Conservation (phyloP, 2,329 filamentous ascomycete species). For the Waltergamsia citrina region DNA sequence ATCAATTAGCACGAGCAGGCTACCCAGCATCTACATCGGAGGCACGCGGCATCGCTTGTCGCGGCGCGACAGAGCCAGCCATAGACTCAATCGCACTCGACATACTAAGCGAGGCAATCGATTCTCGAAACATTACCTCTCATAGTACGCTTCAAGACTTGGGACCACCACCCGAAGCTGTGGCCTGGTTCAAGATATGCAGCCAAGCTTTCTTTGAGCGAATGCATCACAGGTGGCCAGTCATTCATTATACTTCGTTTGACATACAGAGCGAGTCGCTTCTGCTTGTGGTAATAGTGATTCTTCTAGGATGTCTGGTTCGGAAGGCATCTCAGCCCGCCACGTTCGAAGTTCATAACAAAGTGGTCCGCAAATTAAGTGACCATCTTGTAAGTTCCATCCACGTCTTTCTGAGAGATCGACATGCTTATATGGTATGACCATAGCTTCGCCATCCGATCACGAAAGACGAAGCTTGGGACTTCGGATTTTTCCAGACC, state of each 20-base stretch:
- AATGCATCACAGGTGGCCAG: conserved; percentile 30
- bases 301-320: conserved; percentile 26
- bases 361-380: no score
- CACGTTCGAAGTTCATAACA: no score
- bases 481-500: conserved; percentile 20
- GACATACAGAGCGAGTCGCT: conserved; percentile 16
- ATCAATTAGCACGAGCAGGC: no score
- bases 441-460: no score
- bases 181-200: conserved; percentile 11
- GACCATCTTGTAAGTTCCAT: no score
- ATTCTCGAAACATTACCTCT: no score
- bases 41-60: no score
- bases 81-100: no score
- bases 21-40: no score
- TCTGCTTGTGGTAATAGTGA: conserved; percentile 18
- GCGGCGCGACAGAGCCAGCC: background rate
- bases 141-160: background rate
- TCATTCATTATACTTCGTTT: conserved; percentile 26
- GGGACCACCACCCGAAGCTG: background rate
- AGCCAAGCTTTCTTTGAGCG: conserved; percentile 23
- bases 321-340: conserved; percentile 5
- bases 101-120: no score
- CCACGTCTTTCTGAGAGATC: no score
- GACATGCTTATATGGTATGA: no score
- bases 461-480: conserved; percentile 12